Conservation (phyloP, 257 asterid species). For the Mitragyna speciosa region DNA sequence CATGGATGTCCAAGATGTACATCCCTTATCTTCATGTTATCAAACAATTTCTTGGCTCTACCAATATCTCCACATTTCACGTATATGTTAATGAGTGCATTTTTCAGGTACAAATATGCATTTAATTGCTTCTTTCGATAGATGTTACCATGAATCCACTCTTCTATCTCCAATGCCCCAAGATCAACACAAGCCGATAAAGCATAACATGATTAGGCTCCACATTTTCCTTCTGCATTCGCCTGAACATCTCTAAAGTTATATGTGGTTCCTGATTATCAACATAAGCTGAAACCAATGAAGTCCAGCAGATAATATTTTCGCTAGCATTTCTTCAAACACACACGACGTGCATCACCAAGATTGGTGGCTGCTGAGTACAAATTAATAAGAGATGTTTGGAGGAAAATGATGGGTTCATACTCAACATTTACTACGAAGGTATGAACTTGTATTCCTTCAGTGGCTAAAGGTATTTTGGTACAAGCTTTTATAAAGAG, state of each 20-base stretch:
- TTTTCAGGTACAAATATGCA: constrained; percentile 18
- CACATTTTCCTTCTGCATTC: constrained; percentile 22
- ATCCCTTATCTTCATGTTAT: constrained; percentile 22
- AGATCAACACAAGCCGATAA: constrained; percentile 31
- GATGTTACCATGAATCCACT: constrained; percentile 23
- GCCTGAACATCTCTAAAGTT: constrained; percentile 26
- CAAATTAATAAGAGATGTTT: constrained; percentile 8
- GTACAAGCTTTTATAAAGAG: constrained; percentile 10
- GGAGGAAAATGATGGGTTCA: constrained; percentile 14
- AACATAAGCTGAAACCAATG: constrained; percentile 27
- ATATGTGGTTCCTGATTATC: constrained; percentile 23
- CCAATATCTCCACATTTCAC: constrained; percentile 31
- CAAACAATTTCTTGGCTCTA: constrained; percentile 26
- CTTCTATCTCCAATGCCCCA: constrained; percentile 24
- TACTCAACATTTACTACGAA: constrained; percentile 24
- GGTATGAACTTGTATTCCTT: constrained; percentile 28
- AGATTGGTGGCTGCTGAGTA: constrained; percentile 20
- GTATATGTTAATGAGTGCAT: constrained; percentile 34
- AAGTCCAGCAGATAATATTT: constrained; percentile 30
- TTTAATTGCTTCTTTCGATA: background rate
- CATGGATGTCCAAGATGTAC: constrained; percentile 39
- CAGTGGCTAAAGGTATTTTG: constrained; percentile 8
- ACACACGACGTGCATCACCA: constrained; percentile 21
- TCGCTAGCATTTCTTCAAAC: constrained; percentile 31
- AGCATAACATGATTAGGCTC: constrained; percentile 31